Evolutionary conservation across 352 stramenopile genomes (phyloP), one percentile per base, ranked within the genome.

Genomic region (Sclerospora graminicola): DNA sequence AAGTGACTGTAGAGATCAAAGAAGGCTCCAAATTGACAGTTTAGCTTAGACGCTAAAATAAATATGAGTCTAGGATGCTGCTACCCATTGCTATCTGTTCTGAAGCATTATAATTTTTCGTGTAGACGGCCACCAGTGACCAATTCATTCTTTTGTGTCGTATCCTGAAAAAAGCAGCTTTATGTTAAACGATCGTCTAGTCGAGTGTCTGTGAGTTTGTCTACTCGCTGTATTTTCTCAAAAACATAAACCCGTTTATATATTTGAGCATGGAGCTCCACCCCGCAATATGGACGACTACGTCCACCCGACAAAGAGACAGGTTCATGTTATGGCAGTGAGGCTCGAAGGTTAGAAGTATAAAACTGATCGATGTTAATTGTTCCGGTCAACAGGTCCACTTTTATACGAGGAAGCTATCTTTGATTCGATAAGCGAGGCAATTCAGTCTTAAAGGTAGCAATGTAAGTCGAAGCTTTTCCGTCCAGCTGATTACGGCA

Each of bases 291-390:
- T 99, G 1, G 97, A 99, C 67, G 97, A 99, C 14, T 99, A 99
- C 58, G 92, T 99, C 2, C 96, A 99, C 60, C 97, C 97, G 10
- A 99, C 95, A 11, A 99, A 99, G 71, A 68, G 79, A 63, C 95
- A 99, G 54, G 69, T 72, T 20, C 10, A 48, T 41, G 26, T 20
- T n/a, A n/a, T n/a, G n/a, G n/a, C n/a, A n/a, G n/a, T n/a, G n/a
- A n/a, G n/a, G n/a, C n/a, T n/a, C n/a, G n/a, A n/a, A n/a, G n/a
- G n/a, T n/a, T n/a, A n/a, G n/a, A n/a, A n/a, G n/a, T n/a, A n/a
- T n/a, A n/a, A n/a, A n/a, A n/a, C n/a, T n/a, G n/a, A n/a, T n/a
- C n/a, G n/a, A 26, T 26, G 21, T 26, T 37, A 15, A 19, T 38
- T 11, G 9, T 41, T 20, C 11, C 16, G 11, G 34, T 27, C 38